A percentile compares a stretch with the other conserved stretches of the same genome.
Conservation (phyloP, 495 filamentous ascomycete species). For the Oleoguttula mirabilis region DNA sequence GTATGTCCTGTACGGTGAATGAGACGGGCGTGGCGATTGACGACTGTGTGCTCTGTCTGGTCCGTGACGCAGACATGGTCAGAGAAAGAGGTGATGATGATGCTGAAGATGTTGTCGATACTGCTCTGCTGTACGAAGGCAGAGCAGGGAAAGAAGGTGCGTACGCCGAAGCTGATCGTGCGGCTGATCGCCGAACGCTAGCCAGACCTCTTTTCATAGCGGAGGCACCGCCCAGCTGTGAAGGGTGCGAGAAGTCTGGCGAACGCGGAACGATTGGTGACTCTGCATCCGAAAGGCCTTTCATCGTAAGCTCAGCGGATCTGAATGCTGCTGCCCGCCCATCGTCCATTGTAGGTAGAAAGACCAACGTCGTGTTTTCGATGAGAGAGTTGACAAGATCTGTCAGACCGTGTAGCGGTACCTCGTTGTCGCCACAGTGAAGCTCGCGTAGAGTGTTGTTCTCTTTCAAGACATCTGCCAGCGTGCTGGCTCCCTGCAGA, state of each 20-base stretch:
- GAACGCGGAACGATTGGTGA: conserved; percentile 22
- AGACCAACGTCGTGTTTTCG: conserved; percentile 52
- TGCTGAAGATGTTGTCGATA: conserved; percentile 1
- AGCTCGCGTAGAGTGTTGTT: conserved; percentile 56
- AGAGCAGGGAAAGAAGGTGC: conserved; percentile 15
- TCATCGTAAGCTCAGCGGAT: conserved; percentile 48
- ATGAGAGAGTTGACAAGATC: conserved; percentile 62
- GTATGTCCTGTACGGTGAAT: conserved; percentile 31
- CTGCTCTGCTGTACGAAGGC: background rate
- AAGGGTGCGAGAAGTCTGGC: background rate
- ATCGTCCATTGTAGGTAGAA: conserved; percentile 53
- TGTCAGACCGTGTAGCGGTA: conserved; percentile 65
- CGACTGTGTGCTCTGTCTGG: conserved; percentile 4
- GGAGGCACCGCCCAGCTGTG: background rate
- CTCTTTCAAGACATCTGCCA: conserved; percentile 62
- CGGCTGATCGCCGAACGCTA: conserved; percentile 3
- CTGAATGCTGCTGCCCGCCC: conserved; percentile 51
- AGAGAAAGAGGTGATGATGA: conserved; percentile 1
- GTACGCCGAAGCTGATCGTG: conserved; percentile 16
- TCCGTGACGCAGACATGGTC: background rate
- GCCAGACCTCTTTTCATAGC: conserved; percentile 11
- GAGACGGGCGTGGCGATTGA: conserved; percentile 2
- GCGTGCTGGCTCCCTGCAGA: conserved; percentile 58
- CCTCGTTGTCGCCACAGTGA: conserved; percentile 67
- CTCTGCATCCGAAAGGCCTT: conserved; percentile 34